A percentile compares a stretch with the other conserved stretches of the same genome.
phyloP scores from a whole-genome alignment of 2,329 filamentous ascomycete genomes.

The Herpomyces periplanetae region DNA sequence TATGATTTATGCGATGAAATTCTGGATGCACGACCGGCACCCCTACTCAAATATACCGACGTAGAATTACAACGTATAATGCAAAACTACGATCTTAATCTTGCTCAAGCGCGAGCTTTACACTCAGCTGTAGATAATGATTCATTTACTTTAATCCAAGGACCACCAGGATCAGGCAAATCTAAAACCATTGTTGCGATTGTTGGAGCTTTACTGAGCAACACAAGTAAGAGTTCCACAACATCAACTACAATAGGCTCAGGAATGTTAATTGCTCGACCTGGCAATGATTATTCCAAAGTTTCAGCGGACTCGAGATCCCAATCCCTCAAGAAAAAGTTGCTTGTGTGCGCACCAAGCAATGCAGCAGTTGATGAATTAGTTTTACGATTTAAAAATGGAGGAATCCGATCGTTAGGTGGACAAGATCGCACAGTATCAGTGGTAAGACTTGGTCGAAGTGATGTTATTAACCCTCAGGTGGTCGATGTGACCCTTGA shows the following conservation, averaged over 20 bases:
- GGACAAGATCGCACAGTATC: slow-evolving; percentile 37
- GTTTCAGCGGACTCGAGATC: slow-evolving; percentile 7
- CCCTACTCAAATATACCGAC: slow-evolving; percentile 39
- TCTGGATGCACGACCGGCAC: slow-evolving; percentile 51
- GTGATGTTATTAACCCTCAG: slow-evolving; percentile 57
- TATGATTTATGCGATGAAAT: slow-evolving; percentile 89
- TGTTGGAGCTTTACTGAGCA: slow-evolving; percentile 45
- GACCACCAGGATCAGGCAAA: slow-evolving; percentile 83
- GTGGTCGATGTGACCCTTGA: slow-evolving; percentile 77
- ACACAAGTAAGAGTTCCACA: slow-evolving; percentile 11
- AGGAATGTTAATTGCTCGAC: slow-evolving; percentile 10
- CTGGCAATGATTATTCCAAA: slow-evolving; percentile 4
- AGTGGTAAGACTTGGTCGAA: slow-evolving; percentile 56
- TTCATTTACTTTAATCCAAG: slow-evolving; percentile 82
- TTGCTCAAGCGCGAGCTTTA: slow-evolving; percentile 60
- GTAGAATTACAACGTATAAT: slow-evolving; percentile 26
- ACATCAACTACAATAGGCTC: too few relatives aligned
- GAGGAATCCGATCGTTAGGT: slow-evolving; percentile 33
- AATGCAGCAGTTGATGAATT: slow-evolving; percentile 91
- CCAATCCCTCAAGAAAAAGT: slow-evolving; percentile 22
- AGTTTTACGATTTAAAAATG: slow-evolving; percentile 59
- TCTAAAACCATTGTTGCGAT: slow-evolving; percentile 94
- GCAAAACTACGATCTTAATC: slow-evolving; percentile 44
- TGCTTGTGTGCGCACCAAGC: slow-evolving; percentile 86
- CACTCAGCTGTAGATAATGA: slow-evolving; percentile 77